Evolutionary conservation across 345 rosid species (phyloP), one percentile per base, ranked within the genome.

Genomic region (Tarenaya hassleriana): DNA sequence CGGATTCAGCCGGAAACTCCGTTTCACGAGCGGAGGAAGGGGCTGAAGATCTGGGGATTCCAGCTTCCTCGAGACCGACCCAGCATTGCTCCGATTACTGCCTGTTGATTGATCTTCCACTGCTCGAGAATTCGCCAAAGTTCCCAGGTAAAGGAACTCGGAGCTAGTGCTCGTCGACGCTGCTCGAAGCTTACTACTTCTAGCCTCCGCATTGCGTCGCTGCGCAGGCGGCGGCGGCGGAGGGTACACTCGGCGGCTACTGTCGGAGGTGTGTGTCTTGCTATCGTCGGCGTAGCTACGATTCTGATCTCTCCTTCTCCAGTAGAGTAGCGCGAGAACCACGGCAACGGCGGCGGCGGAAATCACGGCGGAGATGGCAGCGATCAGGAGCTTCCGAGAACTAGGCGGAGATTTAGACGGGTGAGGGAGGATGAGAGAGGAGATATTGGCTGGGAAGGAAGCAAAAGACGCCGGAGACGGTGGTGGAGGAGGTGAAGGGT

Each of bases 1-100:
- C 4, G 73, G 74, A 49, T 76, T 73, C 68, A 62, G 69, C 57
- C 69, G 39, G 16, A 66, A 70, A 37, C 72, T 69, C 71, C 74
- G 83, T 50, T 83, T 71, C 50, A 76, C 56, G 7, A 94, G 70
- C 7, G 99, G 96, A 41, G 99, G 97, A 31, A 94, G 79, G 6
- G 97, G 99, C 21, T 76, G 85, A 29, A 94, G 86, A 72, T 88
- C 99, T 67, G 99, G 99, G 10, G 99, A 94, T 10, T 85, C 87
- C 43, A 88, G 20, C 53, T 82, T 88, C 59, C 77, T 66, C 11
- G 76, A 77, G 44, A 73, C 84, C 34, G 73, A 72, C 16, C 54
- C 53, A 12, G 61, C 53, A 50, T 65, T 61, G 29, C 60, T 64
- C 16, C 42, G 59, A 20, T 64, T 58, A 52, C 64, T 52, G 8